phyloP scores from a whole-genome alignment of 441 rosid species.

The Arabidopsis hybrid region DNA sequence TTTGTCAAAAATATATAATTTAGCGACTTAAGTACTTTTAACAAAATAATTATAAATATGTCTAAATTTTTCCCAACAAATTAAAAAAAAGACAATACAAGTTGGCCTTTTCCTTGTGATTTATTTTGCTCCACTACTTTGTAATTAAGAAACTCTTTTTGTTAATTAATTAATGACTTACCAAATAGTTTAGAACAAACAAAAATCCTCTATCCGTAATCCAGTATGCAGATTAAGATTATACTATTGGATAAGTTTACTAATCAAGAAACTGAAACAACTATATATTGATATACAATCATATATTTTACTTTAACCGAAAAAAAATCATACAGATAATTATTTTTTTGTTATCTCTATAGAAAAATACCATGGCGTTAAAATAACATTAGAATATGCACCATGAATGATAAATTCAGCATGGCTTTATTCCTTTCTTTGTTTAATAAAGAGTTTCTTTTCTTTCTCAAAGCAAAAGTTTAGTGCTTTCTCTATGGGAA shows the following conservation, averaged over 20 bases:
- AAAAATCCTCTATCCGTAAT: background rate
- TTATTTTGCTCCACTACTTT: background rate
- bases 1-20: no score
- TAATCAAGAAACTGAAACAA: background rate
- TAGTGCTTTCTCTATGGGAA: conserved; percentile 21
- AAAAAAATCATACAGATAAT: background rate
- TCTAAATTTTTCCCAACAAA: background rate
- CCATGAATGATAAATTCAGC: background rate
- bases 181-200: background rate
- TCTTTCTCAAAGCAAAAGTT: conserved; percentile 22
- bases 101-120: background rate
- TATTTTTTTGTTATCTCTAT: background rate
- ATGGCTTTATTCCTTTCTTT: conserved; percentile 27
- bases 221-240: background rate
- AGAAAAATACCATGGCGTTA: background rate
- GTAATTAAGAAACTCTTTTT: background rate
- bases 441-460: conserved; percentile 15
- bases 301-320: background rate
- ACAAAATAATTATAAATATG: background rate
- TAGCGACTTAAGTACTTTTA: background rate
- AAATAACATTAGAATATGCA: conserved; percentile 7
- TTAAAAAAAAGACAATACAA: no score
- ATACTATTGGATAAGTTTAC: background rate
- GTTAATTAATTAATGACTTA: background rate
- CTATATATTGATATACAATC: background rate